A percentile compares a stretch with the other conserved stretches of the same genome.
phyloP scores from a whole-genome alignment of 2,329 filamentous ascomycete species.

The Colletotrichum sp. region DNA sequence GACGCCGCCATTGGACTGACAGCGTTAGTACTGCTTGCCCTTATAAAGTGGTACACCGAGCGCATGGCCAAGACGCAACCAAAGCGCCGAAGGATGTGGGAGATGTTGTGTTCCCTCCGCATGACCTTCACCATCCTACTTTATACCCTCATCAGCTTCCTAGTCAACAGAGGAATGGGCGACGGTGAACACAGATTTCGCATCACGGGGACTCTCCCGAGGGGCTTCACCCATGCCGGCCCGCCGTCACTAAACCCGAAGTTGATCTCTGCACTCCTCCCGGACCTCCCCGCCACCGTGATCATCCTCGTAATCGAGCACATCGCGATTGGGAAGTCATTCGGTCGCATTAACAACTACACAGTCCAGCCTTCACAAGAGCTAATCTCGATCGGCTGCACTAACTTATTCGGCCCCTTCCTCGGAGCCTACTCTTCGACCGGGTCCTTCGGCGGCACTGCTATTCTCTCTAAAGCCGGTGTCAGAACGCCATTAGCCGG shows the following conservation, averaged over 20 bases:
- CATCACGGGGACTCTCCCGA: slow-evolving; percentile 56
- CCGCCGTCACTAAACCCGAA: slow-evolving; percentile 60
- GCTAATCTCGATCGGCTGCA: slow-evolving; percentile 77
- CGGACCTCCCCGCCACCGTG: slow-evolving; percentile 72
- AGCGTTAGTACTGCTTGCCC: slow-evolving; percentile 70
- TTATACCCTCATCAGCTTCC: slow-evolving; percentile 75
- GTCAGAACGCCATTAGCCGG: slow-evolving; percentile 80
- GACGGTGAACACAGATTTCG: slow-evolving; percentile 58
- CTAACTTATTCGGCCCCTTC: slow-evolving; percentile 78
- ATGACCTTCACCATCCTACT: slow-evolving; percentile 78
- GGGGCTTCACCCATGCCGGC: slow-evolving; percentile 68
- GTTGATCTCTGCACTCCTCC: slow-evolving; percentile 62
- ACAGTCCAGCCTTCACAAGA: slow-evolving; percentile 81
- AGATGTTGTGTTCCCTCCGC: slow-evolving; percentile 76
- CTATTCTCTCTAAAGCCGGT: slow-evolving; percentile 84
- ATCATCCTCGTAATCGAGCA: slow-evolving; percentile 84
- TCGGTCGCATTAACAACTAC: slow-evolving; percentile 80
- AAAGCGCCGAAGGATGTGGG: slow-evolving; percentile 66
- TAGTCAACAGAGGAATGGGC: slow-evolving; percentile 62
- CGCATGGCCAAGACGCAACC: slow-evolving; percentile 67
- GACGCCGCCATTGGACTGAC: slow-evolving; percentile 79
- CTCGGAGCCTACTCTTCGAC: slow-evolving; percentile 59
- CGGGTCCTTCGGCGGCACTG: slow-evolving; percentile 67
- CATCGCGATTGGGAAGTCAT: slow-evolving; percentile 84
- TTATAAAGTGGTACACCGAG: slow-evolving; percentile 59